phyloP scores from a whole-genome alignment of 257 asterid species.

The Petunia secreta region DNA sequence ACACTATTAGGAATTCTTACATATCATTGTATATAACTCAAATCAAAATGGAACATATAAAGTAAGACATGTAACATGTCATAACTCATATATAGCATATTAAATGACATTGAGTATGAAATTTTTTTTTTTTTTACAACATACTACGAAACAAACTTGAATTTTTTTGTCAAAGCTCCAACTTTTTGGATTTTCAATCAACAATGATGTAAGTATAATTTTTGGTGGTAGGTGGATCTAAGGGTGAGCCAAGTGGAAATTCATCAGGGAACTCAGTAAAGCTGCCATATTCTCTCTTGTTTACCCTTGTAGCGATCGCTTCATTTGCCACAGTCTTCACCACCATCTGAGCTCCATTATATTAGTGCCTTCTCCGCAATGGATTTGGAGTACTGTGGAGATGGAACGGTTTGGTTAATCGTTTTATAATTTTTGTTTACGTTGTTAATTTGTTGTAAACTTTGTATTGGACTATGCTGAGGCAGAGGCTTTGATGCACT shows the following conservation, averaged over 20 bases:
- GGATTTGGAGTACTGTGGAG: neutral
- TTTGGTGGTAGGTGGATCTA: constrained; percentile 16
- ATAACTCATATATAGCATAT: too few relatives aligned
- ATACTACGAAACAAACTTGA: neutral
- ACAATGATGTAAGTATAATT: neutral
- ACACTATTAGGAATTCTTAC: too few relatives aligned
- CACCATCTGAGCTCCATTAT: constrained; percentile 17
- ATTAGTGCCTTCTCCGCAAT: neutral
- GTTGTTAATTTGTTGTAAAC: neutral
- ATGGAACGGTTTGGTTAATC: neutral
- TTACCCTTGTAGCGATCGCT: constrained; percentile 31
- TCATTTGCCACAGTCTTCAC: constrained; percentile 19
- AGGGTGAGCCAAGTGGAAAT: constrained; percentile 22
- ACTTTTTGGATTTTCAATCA: neutral
- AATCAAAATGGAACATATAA: too few relatives aligned
- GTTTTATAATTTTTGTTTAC: neutral
- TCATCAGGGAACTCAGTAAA: constrained; percentile 29
- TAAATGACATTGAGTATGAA: too few relatives aligned
- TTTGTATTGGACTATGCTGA: neutral
- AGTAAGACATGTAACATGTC: too few relatives aligned
- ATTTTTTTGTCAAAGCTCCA: neutral
- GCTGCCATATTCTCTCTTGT: constrained; percentile 14
- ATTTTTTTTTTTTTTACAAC: too few relatives aligned
- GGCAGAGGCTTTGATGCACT: neutral
- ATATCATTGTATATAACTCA: too few relatives aligned